Conservation (phyloP, 352 stramenopile genomes). For the Phytophthora aleatoria region DNA sequence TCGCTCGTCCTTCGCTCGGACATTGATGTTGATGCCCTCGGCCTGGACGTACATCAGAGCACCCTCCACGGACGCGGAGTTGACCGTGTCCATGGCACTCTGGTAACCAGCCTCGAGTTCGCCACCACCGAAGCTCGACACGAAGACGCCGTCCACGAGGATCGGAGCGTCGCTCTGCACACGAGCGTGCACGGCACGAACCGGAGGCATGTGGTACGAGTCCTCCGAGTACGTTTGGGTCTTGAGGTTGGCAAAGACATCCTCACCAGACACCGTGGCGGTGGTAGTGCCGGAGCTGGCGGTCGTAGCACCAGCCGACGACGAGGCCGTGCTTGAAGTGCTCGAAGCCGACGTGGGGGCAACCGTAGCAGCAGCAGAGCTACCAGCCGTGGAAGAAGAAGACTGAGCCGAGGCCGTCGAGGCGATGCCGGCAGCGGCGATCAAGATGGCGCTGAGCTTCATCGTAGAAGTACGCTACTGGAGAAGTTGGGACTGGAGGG, state of each 20-base stretch:
- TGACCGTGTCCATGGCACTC: conserved; percentile 70
- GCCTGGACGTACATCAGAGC: conserved; percentile 84
- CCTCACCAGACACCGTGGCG: conserved; percentile 8
- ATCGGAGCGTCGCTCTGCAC: conserved; percentile 74
- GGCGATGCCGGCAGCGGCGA: conserved; percentile 16
- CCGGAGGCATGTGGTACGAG: conserved; percentile 66
- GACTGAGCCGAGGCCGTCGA: conserved; percentile 17
- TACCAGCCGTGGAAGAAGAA: neutral
- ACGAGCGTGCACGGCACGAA: conserved; percentile 69
- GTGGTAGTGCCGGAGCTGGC: conserved; percentile 14
- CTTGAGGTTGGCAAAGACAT: conserved; percentile 44
- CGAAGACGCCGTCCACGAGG: conserved; percentile 57
- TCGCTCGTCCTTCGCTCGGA: conserved; percentile 44
- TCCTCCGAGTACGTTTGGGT: conserved; percentile 28
- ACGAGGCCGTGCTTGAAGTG: conserved; percentile 7
- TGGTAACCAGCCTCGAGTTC: conserved; percentile 66
- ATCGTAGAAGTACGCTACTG: conserved; percentile 12
- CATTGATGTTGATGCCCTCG: conserved; percentile 74
- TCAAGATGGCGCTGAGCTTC: conserved; percentile 34
- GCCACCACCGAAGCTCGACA: conserved; percentile 60
- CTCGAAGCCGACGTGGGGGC: neutral
- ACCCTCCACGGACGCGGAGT: conserved; percentile 74
- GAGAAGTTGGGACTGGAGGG: conserved; percentile 24
- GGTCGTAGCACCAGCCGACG: neutral
- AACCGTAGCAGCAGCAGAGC: neutral